Conservation (phyloP, 768 basidiomycete species). For the Paxillus rubicundulus region DNA sequence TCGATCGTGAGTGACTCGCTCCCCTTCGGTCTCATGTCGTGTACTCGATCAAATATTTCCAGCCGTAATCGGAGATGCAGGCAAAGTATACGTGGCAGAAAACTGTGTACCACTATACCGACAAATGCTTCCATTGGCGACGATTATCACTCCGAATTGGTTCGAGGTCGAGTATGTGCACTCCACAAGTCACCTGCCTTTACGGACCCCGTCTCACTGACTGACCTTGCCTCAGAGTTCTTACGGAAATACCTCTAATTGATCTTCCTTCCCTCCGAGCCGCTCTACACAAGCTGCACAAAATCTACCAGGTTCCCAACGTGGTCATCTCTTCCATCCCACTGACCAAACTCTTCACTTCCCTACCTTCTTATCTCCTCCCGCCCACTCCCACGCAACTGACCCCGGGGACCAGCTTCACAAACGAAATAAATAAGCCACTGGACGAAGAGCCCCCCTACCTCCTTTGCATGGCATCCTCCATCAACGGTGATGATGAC, state of each 20-base stretch:
- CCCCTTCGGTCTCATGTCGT: background rate
- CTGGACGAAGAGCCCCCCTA: slow-evolving; percentile 36
- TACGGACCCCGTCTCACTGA: slow-evolving; percentile 3
- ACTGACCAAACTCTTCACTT: slow-evolving; percentile 56
- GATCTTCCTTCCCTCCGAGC: slow-evolving; percentile 61
- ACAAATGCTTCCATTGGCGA: slow-evolving; percentile 74
- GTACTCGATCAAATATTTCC: background rate
- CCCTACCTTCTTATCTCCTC: slow-evolving; percentile 48
- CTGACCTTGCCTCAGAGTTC: slow-evolving; percentile 45
- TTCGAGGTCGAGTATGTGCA: slow-evolving; percentile 88
- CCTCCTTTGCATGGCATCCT: slow-evolving; percentile 82
- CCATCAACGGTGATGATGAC: slow-evolving; percentile 29
- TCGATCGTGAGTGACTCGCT: slow-evolving; percentile 71
- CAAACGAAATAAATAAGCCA: background rate
- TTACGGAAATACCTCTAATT: slow-evolving; percentile 72
- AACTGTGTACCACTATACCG: slow-evolving; percentile 88
- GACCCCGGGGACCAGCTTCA: background rate
- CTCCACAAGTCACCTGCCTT: background rate
- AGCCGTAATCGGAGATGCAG: slow-evolving; percentile 96
- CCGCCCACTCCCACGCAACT: slow-evolving; percentile 21
- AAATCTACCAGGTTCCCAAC: slow-evolving; percentile 72
- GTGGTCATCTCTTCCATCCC: slow-evolving; percentile 93
- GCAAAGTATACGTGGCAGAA: slow-evolving; percentile 81
- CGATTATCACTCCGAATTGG: slow-evolving; percentile 96
- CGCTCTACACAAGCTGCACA: slow-evolving; percentile 74